Evolutionary conservation across 228 moss, liverwort and hornwort species (phyloP), one percentile per base, ranked within the genome.

Genomic region (Sphagnum fallax): DNA sequence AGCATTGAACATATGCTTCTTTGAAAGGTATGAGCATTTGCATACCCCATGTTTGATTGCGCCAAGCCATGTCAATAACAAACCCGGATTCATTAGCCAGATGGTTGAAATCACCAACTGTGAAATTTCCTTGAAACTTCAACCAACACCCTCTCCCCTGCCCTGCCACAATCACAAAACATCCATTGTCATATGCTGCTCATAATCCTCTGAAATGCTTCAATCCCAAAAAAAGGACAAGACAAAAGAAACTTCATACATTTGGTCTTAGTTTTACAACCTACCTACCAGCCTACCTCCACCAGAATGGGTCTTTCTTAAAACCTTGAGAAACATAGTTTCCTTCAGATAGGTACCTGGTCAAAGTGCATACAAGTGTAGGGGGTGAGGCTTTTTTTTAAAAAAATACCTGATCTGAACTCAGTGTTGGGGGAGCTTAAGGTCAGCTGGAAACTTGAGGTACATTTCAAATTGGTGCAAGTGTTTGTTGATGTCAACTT

Each of bases 121-220:
- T 87, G 67, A n/a, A 95, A 95, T 70, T 95, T 95, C 13, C 90
- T 79, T 2, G 95, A 92, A 0, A 95, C 77, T 71, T 92, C 95
- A 62, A 95, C 74, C 49, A 95, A 52, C 48, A 92, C 80, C 13
- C 87, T 78, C 73, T 95, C 95, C 65, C 82, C 90, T 4, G 80
- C 73, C 64, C 80, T 85, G 74, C 64, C 0, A 66, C 6, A 11
- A 15, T 55, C 9, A 55, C 53, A 55, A 12, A 7, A 55, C 53
- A 12, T 32, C 32, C 32, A 32, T 0, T 32, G 32, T 32, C 32
- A 32, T 32, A 32, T 32, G 32, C 32, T 32, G 32, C 32, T 32
- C 32, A 1, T 32, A 32, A 32, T 1, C 32, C 32, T 32, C 1
- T 32, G 32, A 32, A 32, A 32, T 32, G 32, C 32, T 32, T 32